Conservation (phyloP, 768 basidiomycete genomes). For the Cystobasidium ongulense region DNA sequence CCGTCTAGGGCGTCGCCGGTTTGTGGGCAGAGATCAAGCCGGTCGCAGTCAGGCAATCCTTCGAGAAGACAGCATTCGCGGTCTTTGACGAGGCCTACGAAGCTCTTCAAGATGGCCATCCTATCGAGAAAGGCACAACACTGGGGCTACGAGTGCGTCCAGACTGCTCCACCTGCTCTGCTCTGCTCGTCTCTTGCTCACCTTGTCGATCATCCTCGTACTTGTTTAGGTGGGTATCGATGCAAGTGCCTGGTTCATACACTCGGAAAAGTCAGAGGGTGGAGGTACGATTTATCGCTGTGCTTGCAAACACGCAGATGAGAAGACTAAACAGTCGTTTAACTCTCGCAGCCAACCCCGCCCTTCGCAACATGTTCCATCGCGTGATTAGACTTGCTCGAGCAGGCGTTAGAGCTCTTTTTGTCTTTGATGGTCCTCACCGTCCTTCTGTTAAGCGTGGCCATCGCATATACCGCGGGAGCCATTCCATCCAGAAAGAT, state of each 20-base stretch:
- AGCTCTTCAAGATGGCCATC: slow-evolving; percentile 15
- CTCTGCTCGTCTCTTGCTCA: not conserved
- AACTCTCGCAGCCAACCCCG: slow-evolving; percentile 22
- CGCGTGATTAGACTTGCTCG: slow-evolving; percentile 1
- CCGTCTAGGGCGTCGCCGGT: not conserved
- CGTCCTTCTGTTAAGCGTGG: slow-evolving; percentile 28
- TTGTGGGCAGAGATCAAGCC: slow-evolving; percentile 12
- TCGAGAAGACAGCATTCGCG: slow-evolving; percentile 13
- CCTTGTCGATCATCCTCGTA: not conserved
- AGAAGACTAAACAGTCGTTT: not conserved
- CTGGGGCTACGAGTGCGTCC: slow-evolving; percentile 15
- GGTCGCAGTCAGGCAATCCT: slow-evolving; percentile 8
- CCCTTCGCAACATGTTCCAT: slow-evolving; percentile 15
- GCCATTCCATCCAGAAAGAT: not conserved
- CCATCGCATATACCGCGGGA: not conserved
- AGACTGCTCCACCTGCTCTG: not conserved
- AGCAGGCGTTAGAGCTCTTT: slow-evolving; percentile 13
- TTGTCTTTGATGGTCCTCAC: slow-evolving; percentile 33
- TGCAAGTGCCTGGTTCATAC: slow-evolving; percentile 26
- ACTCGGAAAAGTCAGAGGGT: slow-evolving; percentile 17
- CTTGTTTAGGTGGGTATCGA: slow-evolving; percentile 14
- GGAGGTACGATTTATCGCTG: slow-evolving; percentile 10
- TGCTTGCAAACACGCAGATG: no score
- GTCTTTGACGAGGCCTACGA: slow-evolving; percentile 11
- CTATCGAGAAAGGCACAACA: not conserved